These are phyloP conservation scores for Cyclostephanos tholiformis DNA, from an alignment of 108 stramenopile genomes.

Conservation along the genomic window DNA sequence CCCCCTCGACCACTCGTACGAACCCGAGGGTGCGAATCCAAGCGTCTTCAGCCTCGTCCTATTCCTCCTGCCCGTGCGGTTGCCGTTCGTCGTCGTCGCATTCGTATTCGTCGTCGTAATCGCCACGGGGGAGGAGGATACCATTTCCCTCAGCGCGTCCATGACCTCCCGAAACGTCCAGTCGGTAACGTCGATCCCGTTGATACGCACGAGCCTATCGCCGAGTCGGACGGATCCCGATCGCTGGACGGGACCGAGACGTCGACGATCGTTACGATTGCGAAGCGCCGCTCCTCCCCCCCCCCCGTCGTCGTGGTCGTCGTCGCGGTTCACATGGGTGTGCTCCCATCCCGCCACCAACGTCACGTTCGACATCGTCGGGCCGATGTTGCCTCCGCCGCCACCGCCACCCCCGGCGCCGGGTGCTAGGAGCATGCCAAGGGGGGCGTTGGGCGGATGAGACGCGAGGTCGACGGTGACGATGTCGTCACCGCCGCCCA, in stretches of 20 bases:
- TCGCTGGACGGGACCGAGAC: slow-evolving; percentile 49
- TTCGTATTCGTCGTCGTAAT: neutral
- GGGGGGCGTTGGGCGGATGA: slow-evolving; percentile 37
- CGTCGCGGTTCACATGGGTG: neutral
- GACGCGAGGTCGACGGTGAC: slow-evolving; percentile 44
- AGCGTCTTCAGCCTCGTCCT: slow-evolving; percentile 25
- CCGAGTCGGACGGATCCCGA: slow-evolving; percentile 48
- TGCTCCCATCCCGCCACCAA: slow-evolving; percentile 53
- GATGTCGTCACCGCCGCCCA: too few relatives aligned
- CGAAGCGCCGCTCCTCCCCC: too few relatives aligned
- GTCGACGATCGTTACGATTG: too few relatives aligned
- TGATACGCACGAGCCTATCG: slow-evolving; percentile 49
- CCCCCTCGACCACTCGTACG: slow-evolving; percentile 37
- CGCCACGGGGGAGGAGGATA: neutral
- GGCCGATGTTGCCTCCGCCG: too few relatives aligned
- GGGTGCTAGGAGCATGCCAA: slow-evolving; percentile 55
- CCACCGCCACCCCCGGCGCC: slow-evolving; percentile 15
- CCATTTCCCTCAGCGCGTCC: slow-evolving; percentile 36
- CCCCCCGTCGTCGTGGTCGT: too few relatives aligned
- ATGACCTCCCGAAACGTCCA: slow-evolving; percentile 55
- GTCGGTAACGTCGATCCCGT: slow-evolving; percentile 34
- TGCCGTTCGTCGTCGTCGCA: too few relatives aligned
- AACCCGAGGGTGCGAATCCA: slow-evolving; percentile 41
- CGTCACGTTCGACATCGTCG: slow-evolving; percentile 17
- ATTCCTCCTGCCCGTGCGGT: neutral